phyloP scores from a whole-genome alignment of 331 rosid genomes.

The Quercus lobata region DNA sequence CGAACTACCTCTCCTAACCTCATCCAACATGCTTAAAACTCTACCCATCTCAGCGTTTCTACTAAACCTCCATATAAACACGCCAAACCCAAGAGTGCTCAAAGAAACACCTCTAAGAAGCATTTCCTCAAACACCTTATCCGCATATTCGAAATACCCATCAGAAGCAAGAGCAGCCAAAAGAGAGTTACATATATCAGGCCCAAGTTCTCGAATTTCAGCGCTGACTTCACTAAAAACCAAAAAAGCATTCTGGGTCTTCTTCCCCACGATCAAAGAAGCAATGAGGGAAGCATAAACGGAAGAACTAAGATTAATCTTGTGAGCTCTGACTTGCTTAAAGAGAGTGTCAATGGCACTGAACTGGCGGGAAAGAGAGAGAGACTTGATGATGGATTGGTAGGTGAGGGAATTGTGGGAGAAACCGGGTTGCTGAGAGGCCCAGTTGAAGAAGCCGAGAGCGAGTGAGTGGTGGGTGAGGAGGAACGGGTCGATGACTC shows the following conservation, averaged over 20 bases:
- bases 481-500: conserved; percentile 82
- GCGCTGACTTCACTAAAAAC: conserved; percentile 32
- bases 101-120: conserved; percentile 33
- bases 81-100: conserved; percentile 77
- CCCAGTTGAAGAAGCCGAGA: conserved; percentile 94
- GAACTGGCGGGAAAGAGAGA: conserved; percentile 52
- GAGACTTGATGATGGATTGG: conserved; percentile 69
- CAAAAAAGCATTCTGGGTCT: conserved; percentile 46
- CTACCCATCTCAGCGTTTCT: conserved; percentile 33
- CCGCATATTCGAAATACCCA: conserved; percentile 49
- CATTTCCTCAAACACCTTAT: conserved; percentile 69
- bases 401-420: conserved; percentile 54
- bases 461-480: conserved; percentile 76
- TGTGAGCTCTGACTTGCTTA: conserved; percentile 49
- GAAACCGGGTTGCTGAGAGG: conserved; percentile 81
- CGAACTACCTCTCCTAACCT: conserved; percentile 37
- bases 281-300: conserved; percentile 52
- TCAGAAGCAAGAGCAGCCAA: conserved; percentile 67
- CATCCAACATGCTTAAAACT: conserved; percentile 46
- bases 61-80: conserved; percentile 60
- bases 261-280: conserved; percentile 45
- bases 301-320: conserved; percentile 42
- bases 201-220: conserved; percentile 33
- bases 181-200: conserved; percentile 51
- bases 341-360: conserved; percentile 48